These are phyloP conservation scores for Kingdonia uniflora DNA, from an alignment of 164 flowering plant genomes.

Conservation along the genomic window DNA sequence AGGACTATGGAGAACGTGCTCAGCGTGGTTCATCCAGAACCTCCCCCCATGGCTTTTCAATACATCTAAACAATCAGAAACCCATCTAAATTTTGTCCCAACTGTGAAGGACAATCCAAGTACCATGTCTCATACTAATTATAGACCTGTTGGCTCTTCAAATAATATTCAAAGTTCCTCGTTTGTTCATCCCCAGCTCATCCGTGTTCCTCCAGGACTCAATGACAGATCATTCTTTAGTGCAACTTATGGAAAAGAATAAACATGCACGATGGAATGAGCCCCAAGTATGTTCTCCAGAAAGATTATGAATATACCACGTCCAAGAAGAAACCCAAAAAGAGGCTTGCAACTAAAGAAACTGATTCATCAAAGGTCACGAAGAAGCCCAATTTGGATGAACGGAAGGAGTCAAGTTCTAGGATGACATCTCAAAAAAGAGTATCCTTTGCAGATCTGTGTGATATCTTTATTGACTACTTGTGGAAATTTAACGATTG, in stretches of 20 bases:
- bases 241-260: slow-evolving; percentile 11
- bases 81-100: slow-evolving; percentile 4
- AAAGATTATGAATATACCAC: slow-evolving; percentile 10
- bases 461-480: no score
- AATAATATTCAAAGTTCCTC: slow-evolving; percentile 21
- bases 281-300: slow-evolving; percentile 12
- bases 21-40: slow-evolving; percentile 20
- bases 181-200: slow-evolving; percentile 16
- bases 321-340: slow-evolving; percentile 17
- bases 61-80: slow-evolving; percentile 20
- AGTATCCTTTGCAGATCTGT: no score
- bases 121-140: slow-evolving; percentile 14
- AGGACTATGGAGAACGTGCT: slow-evolving; percentile 18
- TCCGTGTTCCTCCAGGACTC: slow-evolving; percentile 23
- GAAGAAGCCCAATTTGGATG: slow-evolving; percentile 23
- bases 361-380: slow-evolving; percentile 14
- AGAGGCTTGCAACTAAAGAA: slow-evolving; percentile 25
- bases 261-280: slow-evolving; percentile 17
- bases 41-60: slow-evolving; percentile 31
- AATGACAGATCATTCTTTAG: slow-evolving; percentile 12
- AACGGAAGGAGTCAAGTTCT: slow-evolving; percentile 15
- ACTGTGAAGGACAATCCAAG: slow-evolving; percentile 7
- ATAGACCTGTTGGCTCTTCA: slow-evolving; percentile 5
- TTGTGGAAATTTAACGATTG: no score
- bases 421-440: slow-evolving; percentile 5